Evolutionary conservation across 495 filamentous ascomycete genomes (phyloP).

Genomic region (Penicillium tannophilum): DNA sequence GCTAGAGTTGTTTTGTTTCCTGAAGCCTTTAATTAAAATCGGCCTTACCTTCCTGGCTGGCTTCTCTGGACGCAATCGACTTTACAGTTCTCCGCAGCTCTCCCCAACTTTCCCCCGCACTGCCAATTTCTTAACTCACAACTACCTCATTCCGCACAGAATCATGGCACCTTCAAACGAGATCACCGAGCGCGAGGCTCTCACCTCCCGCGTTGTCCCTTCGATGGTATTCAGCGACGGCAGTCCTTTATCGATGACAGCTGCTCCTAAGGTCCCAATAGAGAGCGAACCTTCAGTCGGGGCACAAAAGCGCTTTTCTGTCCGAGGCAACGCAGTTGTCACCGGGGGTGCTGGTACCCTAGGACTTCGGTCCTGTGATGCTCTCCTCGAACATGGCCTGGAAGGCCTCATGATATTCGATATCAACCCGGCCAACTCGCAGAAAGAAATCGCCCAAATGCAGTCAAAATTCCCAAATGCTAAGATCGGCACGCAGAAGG

Average conservation of each 20-base stretch:
- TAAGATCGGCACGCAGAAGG: conserved; percentile 46
- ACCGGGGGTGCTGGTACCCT: conserved; percentile 73
- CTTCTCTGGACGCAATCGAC: no score
- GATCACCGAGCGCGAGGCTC: conserved; percentile 41
- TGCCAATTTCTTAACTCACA: no score
- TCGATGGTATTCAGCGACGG: conserved; percentile 60
- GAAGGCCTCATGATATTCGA: conserved; percentile 65
- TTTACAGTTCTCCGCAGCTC: not conserved
- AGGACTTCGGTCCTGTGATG: conserved; percentile 57
- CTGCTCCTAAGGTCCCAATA: conserved; percentile 43
- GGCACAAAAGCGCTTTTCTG: conserved; percentile 59
- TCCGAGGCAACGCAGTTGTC: conserved; percentile 65
- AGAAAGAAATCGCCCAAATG: conserved; percentile 44
- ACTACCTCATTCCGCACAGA: not conserved
- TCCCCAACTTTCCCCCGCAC: not conserved
- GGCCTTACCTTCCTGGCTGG: no score
- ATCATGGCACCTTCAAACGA: conserved; percentile 4
- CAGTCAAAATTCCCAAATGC: conserved; percentile 54
- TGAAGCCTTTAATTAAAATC: no score
- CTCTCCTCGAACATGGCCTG: conserved; percentile 73
- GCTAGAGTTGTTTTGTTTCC: no score
- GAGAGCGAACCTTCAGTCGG: conserved; percentile 47
- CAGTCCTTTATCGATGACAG: conserved; percentile 50
- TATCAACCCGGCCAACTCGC: conserved; percentile 47
- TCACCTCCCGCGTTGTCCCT: conserved; percentile 60